Evolutionary conservation across 257 asterid species (phyloP).

Genomic region (Solanum arcanum): DNA sequence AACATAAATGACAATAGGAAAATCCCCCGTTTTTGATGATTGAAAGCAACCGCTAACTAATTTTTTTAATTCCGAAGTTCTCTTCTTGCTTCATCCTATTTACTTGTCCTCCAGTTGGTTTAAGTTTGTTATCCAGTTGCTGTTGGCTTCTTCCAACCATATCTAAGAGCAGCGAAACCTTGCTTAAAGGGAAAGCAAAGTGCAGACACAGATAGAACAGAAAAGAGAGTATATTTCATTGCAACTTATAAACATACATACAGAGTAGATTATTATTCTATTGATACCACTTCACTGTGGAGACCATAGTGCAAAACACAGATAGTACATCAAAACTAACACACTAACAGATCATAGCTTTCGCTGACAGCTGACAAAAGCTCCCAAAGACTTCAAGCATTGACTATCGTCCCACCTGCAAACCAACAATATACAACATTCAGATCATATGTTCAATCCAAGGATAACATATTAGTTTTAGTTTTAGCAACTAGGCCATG

Average conservation of each 20-base stretch:
- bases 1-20: neutral
- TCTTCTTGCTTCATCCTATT: neutral
- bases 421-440: neutral
- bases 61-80: neutral
- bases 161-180: neutral
- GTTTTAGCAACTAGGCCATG: neutral
- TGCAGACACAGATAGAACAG: neutral
- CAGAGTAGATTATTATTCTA: neutral
- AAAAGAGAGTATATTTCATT: neutral
- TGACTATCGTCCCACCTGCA: constrained; percentile 43
- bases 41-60: neutral
- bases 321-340: neutral
- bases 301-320: neutral
- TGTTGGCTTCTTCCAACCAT: neutral
- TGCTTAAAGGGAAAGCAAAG: neutral
- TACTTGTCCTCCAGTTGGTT: neutral
- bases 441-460: neutral
- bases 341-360: neutral
- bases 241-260: neutral
- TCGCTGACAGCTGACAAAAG: neutral
- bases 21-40: neutral
- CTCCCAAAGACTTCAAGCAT: constrained; percentile 12
- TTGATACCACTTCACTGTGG: neutral
- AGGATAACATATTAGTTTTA: neutral
- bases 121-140: neutral